phyloP scores from a whole-genome alignment of 805 yeast species.

The Metschnikowia colocasiae region DNA sequence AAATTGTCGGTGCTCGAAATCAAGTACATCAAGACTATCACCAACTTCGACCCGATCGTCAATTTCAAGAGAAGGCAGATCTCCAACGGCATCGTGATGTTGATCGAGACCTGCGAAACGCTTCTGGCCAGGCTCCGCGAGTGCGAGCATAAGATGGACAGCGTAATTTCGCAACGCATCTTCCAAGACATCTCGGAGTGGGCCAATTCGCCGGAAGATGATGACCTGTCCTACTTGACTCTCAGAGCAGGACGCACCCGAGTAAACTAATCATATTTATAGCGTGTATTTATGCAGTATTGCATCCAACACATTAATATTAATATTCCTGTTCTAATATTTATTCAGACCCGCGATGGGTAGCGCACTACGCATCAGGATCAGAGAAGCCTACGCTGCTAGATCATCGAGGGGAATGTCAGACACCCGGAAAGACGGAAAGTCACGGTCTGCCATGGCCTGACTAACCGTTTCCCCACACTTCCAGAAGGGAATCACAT shows the following conservation, averaged over 20 bases:
- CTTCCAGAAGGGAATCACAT: too few relatives aligned
- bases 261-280: background rate
- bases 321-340: too few relatives aligned
- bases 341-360: too few relatives aligned
- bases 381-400: too few relatives aligned
- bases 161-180: slow-evolving; percentile 51
- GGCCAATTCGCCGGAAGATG: slow-evolving; percentile 51
- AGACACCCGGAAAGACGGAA: too few relatives aligned
- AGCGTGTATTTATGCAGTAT: too few relatives aligned
- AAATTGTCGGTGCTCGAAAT: slow-evolving; percentile 73
- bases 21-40: slow-evolving; percentile 54
- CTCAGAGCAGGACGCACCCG: slow-evolving; percentile 4
- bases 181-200: slow-evolving; percentile 62
- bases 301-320: too few relatives aligned
- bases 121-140: slow-evolving; percentile 56
- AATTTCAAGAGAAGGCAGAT: slow-evolving; percentile 57
- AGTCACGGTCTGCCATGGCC: too few relatives aligned
- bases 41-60: slow-evolving; percentile 62
- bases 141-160: slow-evolving; percentile 58
- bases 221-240: slow-evolving; percentile 23
- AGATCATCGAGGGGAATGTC: too few relatives aligned
- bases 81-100: slow-evolving; percentile 43
- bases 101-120: slow-evolving; percentile 77
- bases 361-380: too few relatives aligned
- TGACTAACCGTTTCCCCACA: too few relatives aligned